Evolutionary conservation across 2,329 filamentous ascomycete species (phyloP).

Genomic region (Colletotrichum sp.): DNA sequence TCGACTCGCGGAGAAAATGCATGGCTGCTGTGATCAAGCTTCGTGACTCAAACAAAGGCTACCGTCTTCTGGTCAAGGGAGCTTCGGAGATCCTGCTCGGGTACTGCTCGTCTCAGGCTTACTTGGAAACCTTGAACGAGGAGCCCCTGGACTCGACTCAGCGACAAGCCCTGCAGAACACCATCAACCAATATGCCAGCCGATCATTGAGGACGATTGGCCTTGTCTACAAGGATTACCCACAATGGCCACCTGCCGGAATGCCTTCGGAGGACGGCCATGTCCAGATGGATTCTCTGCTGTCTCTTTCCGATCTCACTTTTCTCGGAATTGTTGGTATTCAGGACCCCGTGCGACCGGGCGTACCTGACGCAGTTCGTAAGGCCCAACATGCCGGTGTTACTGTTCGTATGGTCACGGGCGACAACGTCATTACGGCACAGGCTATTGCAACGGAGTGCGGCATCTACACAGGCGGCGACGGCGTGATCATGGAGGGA

Average conservation of each 20-base stretch:
- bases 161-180: conserved; percentile 24
- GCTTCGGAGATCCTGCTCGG: conserved; percentile 61
- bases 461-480: conserved; percentile 63
- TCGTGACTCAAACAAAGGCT: conserved; percentile 39
- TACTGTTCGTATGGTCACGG: conserved; percentile 76
- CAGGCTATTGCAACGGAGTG: conserved; percentile 70
- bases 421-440: conserved; percentile 69
- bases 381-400: conserved; percentile 71
- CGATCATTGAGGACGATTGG: conserved; percentile 77
- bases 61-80: conserved; percentile 59
- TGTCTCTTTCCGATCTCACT: conserved; percentile 65
- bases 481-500: conserved; percentile 68
- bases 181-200: conserved; percentile 65
- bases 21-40: conserved; percentile 62
- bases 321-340: conserved; percentile 76
- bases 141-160: neutral
- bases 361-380: conserved; percentile 68
- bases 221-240: conserved; percentile 76
- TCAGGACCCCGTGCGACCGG: conserved; percentile 70
- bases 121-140: conserved; percentile 20
- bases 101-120: conserved; percentile 40
- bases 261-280: conserved; percentile 56
- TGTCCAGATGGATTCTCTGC: conserved; percentile 64
- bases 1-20: conserved; percentile 60
- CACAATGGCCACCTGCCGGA: conserved; percentile 69